phyloP scores from a whole-genome alignment of 495 filamentous ascomycete species.

The Pseudoneurospora amorphoporcata region DNA sequence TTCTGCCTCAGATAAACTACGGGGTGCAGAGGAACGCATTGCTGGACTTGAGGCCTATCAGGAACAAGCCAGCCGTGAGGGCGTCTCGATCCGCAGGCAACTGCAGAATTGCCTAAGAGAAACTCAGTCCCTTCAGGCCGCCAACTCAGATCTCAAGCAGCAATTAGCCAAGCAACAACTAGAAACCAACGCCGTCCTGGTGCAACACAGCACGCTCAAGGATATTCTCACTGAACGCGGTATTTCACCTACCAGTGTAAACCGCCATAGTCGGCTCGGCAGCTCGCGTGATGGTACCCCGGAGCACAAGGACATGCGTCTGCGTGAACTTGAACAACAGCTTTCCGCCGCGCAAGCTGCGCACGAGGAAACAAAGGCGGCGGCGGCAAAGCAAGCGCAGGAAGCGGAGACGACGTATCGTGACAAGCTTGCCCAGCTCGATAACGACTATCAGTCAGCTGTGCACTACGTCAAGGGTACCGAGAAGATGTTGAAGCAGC shows the following conservation, averaged over 20 bases:
- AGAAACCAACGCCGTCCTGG: conserved; percentile 75
- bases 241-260: conserved; percentile 51
- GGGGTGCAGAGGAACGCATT: conserved; percentile 88
- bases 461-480: conserved; percentile 99
- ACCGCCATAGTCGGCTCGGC: conserved; percentile 30
- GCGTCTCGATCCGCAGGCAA: conserved; percentile 77
- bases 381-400: conserved; percentile 66
- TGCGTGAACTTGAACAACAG: conserved; percentile 84
- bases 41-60: conserved; percentile 94
- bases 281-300: conserved; percentile 67
- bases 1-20: conserved; percentile 73
- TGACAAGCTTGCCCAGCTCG: conserved; percentile 84
- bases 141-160: conserved; percentile 68
- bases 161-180: conserved; percentile 74
- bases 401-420: conserved; percentile 77
- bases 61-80: conserved; percentile 89
- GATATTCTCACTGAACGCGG: conserved; percentile 84
- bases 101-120: conserved; percentile 76
- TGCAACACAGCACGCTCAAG: conserved; percentile 88
- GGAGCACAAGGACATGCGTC: conserved; percentile 54
- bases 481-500: conserved; percentile 96
- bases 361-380: conserved; percentile 71
- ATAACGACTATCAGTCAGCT: conserved; percentile 96
- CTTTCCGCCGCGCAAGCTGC: conserved; percentile 66
- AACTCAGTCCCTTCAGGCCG: conserved; percentile 59